phyloP scores from a whole-genome alignment of 768 basidiomycete species.

The Auricularia sp. region DNA sequence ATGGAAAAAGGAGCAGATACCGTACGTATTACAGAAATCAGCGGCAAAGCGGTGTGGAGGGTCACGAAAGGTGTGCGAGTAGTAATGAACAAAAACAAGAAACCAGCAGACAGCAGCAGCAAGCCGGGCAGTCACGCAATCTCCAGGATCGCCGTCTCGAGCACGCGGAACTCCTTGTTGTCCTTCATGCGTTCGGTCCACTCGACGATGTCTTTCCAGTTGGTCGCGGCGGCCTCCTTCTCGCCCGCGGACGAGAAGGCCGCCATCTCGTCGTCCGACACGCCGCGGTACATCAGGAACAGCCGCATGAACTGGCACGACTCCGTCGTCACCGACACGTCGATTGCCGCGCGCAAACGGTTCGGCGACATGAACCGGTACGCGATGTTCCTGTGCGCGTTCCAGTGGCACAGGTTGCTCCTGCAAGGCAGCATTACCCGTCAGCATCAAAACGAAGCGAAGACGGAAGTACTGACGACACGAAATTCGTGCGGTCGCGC shows the following conservation, averaged over 20 bases:
- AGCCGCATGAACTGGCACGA: constrained; percentile 75
- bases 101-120: no score
- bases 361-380: constrained; percentile 78
- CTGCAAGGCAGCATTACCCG: constrained; percentile 26
- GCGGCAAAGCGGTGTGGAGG: no score
- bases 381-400: constrained; percentile 75
- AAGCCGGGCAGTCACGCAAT: constrained; percentile 19
- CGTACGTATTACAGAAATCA: background rate
- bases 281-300: constrained; percentile 74
- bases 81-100: no score
- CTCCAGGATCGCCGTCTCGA: constrained; percentile 75
- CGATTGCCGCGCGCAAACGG: constrained; percentile 77
- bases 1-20: no score
- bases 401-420: constrained; percentile 66
- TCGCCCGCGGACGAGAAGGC: constrained; percentile 71
- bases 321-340: constrained; percentile 74
- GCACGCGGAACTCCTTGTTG: constrained; percentile 57
- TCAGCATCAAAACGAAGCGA: constrained; percentile 2
- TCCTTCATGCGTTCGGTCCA: constrained; percentile 81
- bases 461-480: constrained; percentile 45
- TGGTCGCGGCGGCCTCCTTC: constrained; percentile 72
- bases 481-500: constrained; percentile 71
- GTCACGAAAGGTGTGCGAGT: no score
- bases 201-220: constrained; percentile 73
- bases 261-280: constrained; percentile 70